These are phyloP conservation scores for Umbelopsis sp. DNA, from an alignment of 371 early-diverging fungal species.

Conservation along the genomic window DNA sequence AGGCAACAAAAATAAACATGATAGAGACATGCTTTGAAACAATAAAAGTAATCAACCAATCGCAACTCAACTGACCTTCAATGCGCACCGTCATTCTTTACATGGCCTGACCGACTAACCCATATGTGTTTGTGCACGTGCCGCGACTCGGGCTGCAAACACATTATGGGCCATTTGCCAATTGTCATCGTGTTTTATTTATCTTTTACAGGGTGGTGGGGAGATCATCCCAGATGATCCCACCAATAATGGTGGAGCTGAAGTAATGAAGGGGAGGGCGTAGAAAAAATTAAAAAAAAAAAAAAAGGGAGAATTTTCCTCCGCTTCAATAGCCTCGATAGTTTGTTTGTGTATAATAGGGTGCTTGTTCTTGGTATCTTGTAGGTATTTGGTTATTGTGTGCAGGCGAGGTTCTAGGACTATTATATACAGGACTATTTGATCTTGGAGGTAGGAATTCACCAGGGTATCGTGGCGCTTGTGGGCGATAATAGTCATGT, in stretches of 20 bases:
- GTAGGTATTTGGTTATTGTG: neutral
- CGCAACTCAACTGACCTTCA: no score
- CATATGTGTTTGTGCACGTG: no score
- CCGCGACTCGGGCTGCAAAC: no score
- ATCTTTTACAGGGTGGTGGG: neutral
- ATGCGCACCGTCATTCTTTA: no score
- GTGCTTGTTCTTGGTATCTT: neutral
- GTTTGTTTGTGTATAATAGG: neutral
- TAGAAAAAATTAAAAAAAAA: neutral
- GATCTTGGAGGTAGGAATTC: neutral
- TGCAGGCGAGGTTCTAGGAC: neutral
- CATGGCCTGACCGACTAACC: no score
- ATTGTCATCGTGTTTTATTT: neutral
- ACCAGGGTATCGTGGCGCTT: neutral
- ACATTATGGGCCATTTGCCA: neutral
- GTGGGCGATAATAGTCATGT: neutral
- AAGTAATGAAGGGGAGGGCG: neutral
- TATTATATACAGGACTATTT: conserved; percentile 2
- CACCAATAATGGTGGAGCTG: neutral
- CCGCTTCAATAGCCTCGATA: neutral
- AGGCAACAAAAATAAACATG: neutral
- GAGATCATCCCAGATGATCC: conserved; percentile 2
- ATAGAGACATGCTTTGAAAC: neutral
- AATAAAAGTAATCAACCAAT: no score
- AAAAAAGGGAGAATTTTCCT: neutral